Base-by-base conservation (phyloP, 495 filamentous ascomycete genomes). In the Tricharina praecox region DNA sequence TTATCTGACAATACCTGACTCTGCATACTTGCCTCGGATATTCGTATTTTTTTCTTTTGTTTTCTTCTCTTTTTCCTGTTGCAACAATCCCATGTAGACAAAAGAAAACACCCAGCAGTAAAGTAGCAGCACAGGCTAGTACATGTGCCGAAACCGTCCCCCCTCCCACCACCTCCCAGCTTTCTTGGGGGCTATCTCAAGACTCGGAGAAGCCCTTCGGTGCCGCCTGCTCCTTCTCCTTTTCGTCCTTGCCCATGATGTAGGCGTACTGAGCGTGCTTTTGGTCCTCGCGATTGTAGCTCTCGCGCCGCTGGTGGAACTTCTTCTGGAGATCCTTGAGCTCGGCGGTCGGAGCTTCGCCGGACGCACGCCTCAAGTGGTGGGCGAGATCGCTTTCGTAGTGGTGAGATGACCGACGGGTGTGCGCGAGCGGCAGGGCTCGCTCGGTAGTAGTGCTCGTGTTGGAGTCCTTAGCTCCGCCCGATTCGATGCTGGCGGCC, bases 211-310 rank as follows among this genome's bases (percentile, higher is more conserved):
- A n/a, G n/a, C n/a, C n/a, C n/a, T n/a, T n/a, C n/a, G n/a, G n/a
- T n/a, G n/a, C n/a, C n/a, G 54, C 53, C 1, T 51, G 47, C 35
- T 55, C 54, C 23, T 38, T 55, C 28, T 51, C 48, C 4, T 42
- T 39, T 3, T 44, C 15, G 21, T 33, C 26, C 10, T 11, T 19
- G 5, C 18, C 39, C 33, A 56, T 23, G 32, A 49, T 52, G 30
- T 51, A 56, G 21, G 45, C 42, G 40, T 45, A 48, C 4, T 37
- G 47, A 10, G 30, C 18, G 40, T 48, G 54, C 26, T 52, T 56
- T 25, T 56, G 54, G 38, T 56, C 54, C 42, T 56, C 54, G 37
- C 45, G 28, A 9, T 53, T 56, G 54, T 51, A 56, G 10, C 54
- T 56, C 43, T 48, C 48, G 33, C 48, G 50, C 43, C 54, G 55